Evolutionary conservation across 225 moss, liverwort and hornwort species (phyloP), one percentile per base, ranked within the genome.

Genomic region (Polytrichum formosum): DNA sequence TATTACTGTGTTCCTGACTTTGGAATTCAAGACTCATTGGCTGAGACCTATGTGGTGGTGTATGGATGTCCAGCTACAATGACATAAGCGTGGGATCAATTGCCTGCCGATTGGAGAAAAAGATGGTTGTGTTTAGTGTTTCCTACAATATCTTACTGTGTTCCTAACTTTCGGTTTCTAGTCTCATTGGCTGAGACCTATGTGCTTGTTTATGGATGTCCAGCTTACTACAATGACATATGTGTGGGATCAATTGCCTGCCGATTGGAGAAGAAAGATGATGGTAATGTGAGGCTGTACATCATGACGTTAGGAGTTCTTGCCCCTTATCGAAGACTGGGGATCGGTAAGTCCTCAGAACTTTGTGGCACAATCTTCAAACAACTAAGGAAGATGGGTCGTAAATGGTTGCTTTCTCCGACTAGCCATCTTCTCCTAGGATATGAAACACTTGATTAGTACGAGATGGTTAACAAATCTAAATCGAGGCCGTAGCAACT

Each of bases 221-320:
- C 92, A 97, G 92, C 94, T 13, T 98, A 94, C 73, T 92, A 94
- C 76, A 89, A 89, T 33, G 97, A 98, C 75, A 92, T 98, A 5
- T 98, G 97, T 72, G 97, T 98, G 20, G 97, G 97, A 65, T 94
- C 89, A 16, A 88, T 98, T 70, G 97, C 97, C 35, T 98, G 97
- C 64, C 97, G 97, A 33, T 79, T 98, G 69, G 97, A 98, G 70
- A 98, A 88, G 83, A 91, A 87, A 73, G 94, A 91, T 70, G 86
- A 90, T 33, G 82, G 85, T 67, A 82, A 80, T 22, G 65, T 91
- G 70, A 86, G 90, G 72, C 85, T 98, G 54, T 98, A 98, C 69
- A 98, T 94, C 27, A 98, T 94, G 97, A 98, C 97, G 29, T 70
- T 98, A 70, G 97, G 97, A 28, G 86, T 97, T 29, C 89, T 97